Conservation (phyloP, 768 basidiomycete species). For the Tricholoma sp. region DNA sequence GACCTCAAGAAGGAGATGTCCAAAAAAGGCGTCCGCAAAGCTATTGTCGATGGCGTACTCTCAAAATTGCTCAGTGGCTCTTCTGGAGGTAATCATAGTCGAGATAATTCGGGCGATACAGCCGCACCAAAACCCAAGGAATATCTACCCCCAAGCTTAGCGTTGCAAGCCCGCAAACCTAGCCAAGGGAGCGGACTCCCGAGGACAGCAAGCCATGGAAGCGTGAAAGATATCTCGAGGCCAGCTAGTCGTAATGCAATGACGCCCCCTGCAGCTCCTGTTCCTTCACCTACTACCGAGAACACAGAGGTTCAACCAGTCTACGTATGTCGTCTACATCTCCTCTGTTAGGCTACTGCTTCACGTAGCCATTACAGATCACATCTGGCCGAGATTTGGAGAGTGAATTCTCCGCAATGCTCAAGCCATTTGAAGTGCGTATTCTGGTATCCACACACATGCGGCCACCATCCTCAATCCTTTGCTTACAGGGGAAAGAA, state of each 20-base stretch:
- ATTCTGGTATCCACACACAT: constrained; percentile 4
- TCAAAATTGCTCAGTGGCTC: constrained; percentile 52
- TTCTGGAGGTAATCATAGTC: constrained; percentile 40
- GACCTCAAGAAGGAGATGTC: constrained; percentile 91
- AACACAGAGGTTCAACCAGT: constrained; percentile 51
- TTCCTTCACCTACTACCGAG: constrained; percentile 33
- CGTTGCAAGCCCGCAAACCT: constrained; percentile 51
- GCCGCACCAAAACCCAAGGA: constrained; percentile 39
- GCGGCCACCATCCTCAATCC: neutral
- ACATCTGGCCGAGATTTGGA: constrained; percentile 84
- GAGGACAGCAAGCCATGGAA: constrained; percentile 46
- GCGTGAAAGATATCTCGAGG: constrained; percentile 44
- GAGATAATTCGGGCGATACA: constrained; percentile 55
- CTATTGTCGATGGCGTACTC: constrained; percentile 78
- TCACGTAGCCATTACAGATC: constrained; percentile 43
- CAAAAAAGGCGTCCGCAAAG: constrained; percentile 82
- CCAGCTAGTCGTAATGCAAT: constrained; percentile 60
- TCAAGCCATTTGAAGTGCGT: constrained; percentile 72
- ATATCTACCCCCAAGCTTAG: constrained; percentile 73
- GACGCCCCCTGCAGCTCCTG: constrained; percentile 34
- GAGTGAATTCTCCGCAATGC: constrained; percentile 76
- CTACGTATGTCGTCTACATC: constrained; percentile 47
- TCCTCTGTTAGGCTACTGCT: neutral
- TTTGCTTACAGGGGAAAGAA: constrained; percentile 73
- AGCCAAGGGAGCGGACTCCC: constrained; percentile 32